Percentiles rank a stretch among this genome's conserved stretches.
These are phyloP conservation scores for Entoloma clypeatum DNA, from an alignment of 1,284 basidiomycete species.

Conservation along the genomic window DNA sequence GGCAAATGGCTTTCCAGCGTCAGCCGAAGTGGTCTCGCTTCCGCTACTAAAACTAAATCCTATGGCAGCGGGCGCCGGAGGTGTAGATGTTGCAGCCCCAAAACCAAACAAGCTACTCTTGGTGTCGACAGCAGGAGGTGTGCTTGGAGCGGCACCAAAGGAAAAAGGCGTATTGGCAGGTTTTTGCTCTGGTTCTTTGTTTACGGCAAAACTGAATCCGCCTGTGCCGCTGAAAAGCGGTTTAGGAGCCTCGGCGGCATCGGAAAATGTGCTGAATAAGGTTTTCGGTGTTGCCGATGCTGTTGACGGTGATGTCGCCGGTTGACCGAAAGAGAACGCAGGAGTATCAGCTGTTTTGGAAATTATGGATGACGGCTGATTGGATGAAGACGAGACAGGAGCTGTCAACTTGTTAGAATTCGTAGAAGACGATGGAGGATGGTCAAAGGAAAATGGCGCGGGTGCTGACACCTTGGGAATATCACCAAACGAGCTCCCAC, in stretches of 20 bases:
- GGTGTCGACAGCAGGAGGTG: slow-evolving; percentile 21
- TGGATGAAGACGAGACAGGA: too few relatives aligned
- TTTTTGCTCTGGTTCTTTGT: slow-evolving; percentile 10
- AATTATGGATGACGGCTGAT: too few relatives aligned
- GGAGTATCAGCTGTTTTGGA: too few relatives aligned
- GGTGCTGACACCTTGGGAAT: slow-evolving; percentile 12
- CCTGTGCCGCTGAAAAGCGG: slow-evolving; percentile 18
- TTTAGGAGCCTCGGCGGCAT: slow-evolving; percentile 19
- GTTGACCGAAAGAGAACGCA: too few relatives aligned
- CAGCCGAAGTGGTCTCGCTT: slow-evolving; percentile 25
- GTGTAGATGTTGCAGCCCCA: slow-evolving; percentile 22
- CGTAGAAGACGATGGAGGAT: too few relatives aligned
- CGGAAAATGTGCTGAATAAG: slow-evolving; percentile 16
- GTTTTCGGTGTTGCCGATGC: slow-evolving; percentile 19
- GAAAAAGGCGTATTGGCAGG: slow-evolving; percentile 18
- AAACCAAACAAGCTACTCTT: slow-evolving; percentile 20
- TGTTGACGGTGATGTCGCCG: slow-evolving; percentile 8
- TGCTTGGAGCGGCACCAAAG: slow-evolving; percentile 22
- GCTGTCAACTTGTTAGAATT: too few relatives aligned
- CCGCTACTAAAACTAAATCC: slow-evolving; percentile 30
- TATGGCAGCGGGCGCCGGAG: slow-evolving; percentile 21
- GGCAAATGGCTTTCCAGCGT: slow-evolving; percentile 33
- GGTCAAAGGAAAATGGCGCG: slow-evolving; percentile 21
- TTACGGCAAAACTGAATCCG: slow-evolving; percentile 1
- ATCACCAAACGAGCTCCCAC: slow-evolving; percentile 5